Evolutionary conservation across 2,329 filamentous ascomycete genomes (phyloP).

Genomic region (Penicillium sp.): DNA sequence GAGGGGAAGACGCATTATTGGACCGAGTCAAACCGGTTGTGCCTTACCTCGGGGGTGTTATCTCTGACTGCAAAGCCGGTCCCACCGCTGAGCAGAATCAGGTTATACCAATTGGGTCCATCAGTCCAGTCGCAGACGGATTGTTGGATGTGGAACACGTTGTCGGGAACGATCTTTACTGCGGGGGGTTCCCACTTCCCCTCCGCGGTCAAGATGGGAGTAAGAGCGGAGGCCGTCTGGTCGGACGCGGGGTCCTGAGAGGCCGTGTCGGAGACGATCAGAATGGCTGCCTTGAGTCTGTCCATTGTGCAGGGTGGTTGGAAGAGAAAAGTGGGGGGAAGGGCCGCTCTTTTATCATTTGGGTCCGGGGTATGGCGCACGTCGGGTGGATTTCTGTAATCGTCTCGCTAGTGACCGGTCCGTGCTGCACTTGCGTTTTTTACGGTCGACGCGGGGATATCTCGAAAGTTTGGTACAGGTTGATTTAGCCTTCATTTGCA

Average conservation of each 20-base stretch:
- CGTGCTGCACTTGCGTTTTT: slow-evolving; percentile 7
- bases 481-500: slow-evolving; percentile 14
- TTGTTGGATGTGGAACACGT: slow-evolving; percentile 69
- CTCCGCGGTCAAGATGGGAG: slow-evolving; percentile 65
- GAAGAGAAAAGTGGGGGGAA: slow-evolving; percentile 4
- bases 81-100: slow-evolving; percentile 86
- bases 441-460: neutral
- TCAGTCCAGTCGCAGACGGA: slow-evolving; percentile 74
- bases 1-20: slow-evolving; percentile 3
- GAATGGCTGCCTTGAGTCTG: slow-evolving; percentile 68
- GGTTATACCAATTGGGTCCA: slow-evolving; percentile 59
- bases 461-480: neutral
- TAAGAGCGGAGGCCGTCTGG: slow-evolving; percentile 65
- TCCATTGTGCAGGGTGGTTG: slow-evolving; percentile 28
- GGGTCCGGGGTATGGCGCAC: slow-evolving; percentile 17
- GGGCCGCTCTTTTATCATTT: slow-evolving; percentile 6
- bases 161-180: slow-evolving; percentile 76
- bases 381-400: slow-evolving; percentile 8
- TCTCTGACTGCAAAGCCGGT: slow-evolving; percentile 88
- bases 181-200: slow-evolving; percentile 71
- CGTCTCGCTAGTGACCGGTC: slow-evolving; percentile 13
- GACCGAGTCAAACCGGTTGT: neutral
- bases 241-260: slow-evolving; percentile 76
- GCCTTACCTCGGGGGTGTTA: slow-evolving; percentile 76
- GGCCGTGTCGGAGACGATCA: slow-evolving; percentile 90